A percentile compares a stretch with the other conserved stretches of the same genome.
Conservation (phyloP, 495 filamentous ascomycete species). For the Tuber borchii region DNA sequence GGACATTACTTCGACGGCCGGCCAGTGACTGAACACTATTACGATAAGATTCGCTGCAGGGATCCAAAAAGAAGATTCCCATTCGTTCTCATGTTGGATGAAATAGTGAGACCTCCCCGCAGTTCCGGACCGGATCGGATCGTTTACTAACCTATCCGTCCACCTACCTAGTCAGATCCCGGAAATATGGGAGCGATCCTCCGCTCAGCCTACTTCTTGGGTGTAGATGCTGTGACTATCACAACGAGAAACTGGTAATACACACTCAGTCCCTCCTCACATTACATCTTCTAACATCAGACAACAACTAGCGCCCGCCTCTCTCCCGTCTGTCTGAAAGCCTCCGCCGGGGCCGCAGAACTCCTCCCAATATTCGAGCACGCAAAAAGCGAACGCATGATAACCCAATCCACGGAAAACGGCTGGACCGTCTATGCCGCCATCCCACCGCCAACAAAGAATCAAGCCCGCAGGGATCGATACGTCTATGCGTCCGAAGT, state of each 20-base stretch:
- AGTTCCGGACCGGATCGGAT: not conserved
- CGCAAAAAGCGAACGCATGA: constrained; percentile 58
- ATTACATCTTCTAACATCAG: not conserved
- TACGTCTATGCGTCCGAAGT: constrained; percentile 36
- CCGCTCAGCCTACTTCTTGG: constrained; percentile 77
- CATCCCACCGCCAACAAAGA: constrained; percentile 49
- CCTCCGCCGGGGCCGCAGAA: constrained; percentile 80
- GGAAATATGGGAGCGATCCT: constrained; percentile 87
- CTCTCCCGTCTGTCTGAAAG: constrained; percentile 70
- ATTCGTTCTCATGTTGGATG: constrained; percentile 72
- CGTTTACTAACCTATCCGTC: constrained; percentile 35
- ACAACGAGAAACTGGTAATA: constrained; percentile 48
- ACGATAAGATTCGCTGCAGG: constrained; percentile 43
- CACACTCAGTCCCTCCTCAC: not conserved
- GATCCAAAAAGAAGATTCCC: constrained; percentile 54
- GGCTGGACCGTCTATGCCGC: constrained; percentile 86
- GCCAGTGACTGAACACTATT: constrained; percentile 44
- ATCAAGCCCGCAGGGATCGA: constrained; percentile 40
- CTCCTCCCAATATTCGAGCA: constrained; percentile 63
- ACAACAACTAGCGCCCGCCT: constrained; percentile 58
- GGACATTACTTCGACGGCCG: constrained; percentile 58
- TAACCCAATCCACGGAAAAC: constrained; percentile 56
- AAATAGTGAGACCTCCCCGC: constrained; percentile 48
- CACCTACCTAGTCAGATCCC: constrained; percentile 54
- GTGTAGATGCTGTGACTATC: constrained; percentile 67